Evolutionary conservation across 1,139 yeast species (phyloP), one percentile per base, ranked within the genome.

Genomic region (Geotrichum restrictum): DNA sequence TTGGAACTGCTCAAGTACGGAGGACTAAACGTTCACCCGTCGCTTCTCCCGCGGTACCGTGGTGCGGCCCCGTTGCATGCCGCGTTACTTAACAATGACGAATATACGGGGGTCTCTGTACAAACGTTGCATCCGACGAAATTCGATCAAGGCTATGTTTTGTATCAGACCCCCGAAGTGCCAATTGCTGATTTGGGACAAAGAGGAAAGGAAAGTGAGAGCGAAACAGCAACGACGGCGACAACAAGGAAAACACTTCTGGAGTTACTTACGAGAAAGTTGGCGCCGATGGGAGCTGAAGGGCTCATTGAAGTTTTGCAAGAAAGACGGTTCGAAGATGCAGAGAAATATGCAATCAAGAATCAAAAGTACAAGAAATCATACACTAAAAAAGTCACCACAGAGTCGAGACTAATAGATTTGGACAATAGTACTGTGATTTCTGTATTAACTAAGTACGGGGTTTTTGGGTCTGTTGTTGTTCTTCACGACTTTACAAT

Each of bases 51-150:
- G 0, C 72, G 70, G 49, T 82, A 87, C 63, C 78, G 91, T 1
- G 99, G 99, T 0, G 82, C 98, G 0, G 85, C 97, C 1, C 99
- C 99, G 0, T 71, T 94, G 5, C 98, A 93, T 59, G 77, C 81
- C 57, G 83, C 96, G 0, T 68, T 94, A 22, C 68, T 89, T 62
- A 80, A 85, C 58, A 75, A 75, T 49, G 93, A 85, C 59, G 42
- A 59, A 1, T 59, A 54, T 29, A 84, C 98, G 0, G 98, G 98
- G 0, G 95, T 88, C 10, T 80, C 97, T 0, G 78, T 94, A 0
- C 99, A 93, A 66, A 87, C 96, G 0, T 69, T 93, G 18, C 96
- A 93, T 65, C 96, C 97, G 0, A 78, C 85, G 0, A 77, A 83
- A 63, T 93, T 93, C 62, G 99, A 93, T 62, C 75, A 73, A 43